Conservation (phyloP, 768 basidiomycete species). For the Lactarius indigo region DNA sequence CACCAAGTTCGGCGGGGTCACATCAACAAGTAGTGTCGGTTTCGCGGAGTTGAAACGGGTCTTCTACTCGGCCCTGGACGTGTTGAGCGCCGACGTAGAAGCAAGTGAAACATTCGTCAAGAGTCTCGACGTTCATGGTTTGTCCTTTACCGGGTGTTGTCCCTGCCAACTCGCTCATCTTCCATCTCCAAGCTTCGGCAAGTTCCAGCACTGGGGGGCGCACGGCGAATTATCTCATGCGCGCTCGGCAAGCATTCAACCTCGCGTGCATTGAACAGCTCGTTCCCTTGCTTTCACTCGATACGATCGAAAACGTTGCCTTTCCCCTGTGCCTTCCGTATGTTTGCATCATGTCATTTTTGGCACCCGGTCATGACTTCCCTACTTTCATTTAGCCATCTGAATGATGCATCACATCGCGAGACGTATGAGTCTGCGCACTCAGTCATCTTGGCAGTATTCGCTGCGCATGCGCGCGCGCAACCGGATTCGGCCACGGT, state of each 20-base stretch:
- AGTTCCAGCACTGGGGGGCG: conserved; percentile 1
- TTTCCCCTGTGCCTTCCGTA: conserved; percentile 66
- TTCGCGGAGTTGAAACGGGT: conserved; percentile 71
- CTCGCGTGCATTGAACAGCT: conserved; percentile 79
- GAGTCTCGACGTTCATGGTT: conserved; percentile 31
- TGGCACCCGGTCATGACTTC: conserved; percentile 10
- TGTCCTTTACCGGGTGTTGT: not conserved
- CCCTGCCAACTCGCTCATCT: not conserved
- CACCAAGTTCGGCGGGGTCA: conserved; percentile 74
- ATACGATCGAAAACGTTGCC: conserved; percentile 51
- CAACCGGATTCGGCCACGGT: conserved; percentile 16
- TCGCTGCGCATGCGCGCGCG: conserved; percentile 54
- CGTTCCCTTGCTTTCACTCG: conserved; percentile 53
- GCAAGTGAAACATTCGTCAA: conserved; percentile 40
- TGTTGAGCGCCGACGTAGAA: conserved; percentile 46
- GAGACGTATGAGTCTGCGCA: conserved; percentile 87
- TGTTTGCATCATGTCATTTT: conserved; percentile 31
- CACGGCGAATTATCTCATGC: conserved; percentile 3
- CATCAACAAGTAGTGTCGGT: conserved; percentile 48
- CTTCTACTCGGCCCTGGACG: conserved; percentile 75
- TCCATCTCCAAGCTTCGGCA: not conserved
- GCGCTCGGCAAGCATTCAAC: conserved; percentile 46
- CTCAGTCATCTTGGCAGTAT: conserved; percentile 74
- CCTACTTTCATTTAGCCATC: conserved; percentile 43
- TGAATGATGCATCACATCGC: conserved; percentile 53